Evolutionary conservation across 768 basidiomycete species (phyloP).

Genomic region (Lyophyllum shimeji): DNA sequence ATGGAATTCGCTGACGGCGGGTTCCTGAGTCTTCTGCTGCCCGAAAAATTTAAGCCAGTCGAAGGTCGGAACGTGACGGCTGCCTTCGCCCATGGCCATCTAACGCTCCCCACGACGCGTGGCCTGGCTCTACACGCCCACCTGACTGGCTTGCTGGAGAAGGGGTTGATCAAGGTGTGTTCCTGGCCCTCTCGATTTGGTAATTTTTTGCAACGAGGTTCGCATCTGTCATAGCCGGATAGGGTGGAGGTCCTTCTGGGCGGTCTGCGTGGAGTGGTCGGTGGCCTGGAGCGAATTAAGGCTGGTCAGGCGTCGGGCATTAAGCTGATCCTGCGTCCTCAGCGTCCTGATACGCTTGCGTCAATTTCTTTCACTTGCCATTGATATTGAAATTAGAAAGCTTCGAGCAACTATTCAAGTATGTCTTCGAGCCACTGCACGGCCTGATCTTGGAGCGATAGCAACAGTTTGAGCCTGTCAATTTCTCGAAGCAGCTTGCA

Average conservation of each 20-base stretch:
- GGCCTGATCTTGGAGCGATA: too few relatives aligned
- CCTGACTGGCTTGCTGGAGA: conserved; percentile 5
- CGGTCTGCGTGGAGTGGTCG: conserved; percentile 42
- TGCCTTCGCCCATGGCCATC: background rate
- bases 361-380: too few relatives aligned
- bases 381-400: too few relatives aligned
- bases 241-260: conserved; percentile 37
- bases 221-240: conserved; percentile 35
- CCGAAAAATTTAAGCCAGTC: conserved; percentile 9
- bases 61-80: conserved; percentile 2
- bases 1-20: conserved; percentile 46
- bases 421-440: too few relatives aligned
- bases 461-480: too few relatives aligned
- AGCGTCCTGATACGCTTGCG: too few relatives aligned
- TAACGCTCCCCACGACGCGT: background rate
- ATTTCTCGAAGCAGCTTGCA: too few relatives aligned
- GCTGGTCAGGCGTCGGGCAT: conserved; percentile 39
- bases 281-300: conserved; percentile 40
- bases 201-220: background rate
- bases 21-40: conserved; percentile 19
- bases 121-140: background rate
- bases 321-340: conserved; percentile 29
- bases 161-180: conserved; percentile 23
- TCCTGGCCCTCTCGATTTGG: background rate
- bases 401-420: too few relatives aligned